Base-by-base conservation (phyloP, 345 rosid species). In the Camelina neglecta region DNA sequence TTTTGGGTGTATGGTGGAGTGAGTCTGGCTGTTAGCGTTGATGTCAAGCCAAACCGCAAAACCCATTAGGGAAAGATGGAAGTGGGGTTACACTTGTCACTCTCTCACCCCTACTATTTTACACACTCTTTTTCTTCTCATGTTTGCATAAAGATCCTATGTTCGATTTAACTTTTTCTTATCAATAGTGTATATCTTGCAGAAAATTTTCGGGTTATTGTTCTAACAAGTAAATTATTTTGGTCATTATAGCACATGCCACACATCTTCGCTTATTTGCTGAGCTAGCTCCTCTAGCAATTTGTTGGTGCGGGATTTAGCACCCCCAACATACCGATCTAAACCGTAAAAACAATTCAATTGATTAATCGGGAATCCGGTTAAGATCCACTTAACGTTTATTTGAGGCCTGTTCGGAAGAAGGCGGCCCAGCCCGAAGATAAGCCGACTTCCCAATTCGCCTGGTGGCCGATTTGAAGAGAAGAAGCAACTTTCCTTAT, bases 81-180 rank as follows among this genome's bases (percentile, higher is more conserved):
- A 85, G 96, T 90, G 79, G 93, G 93, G 87, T 71, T 93, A 85
- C 33, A 84, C 93, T 82, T 92, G 86, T 91, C 92, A 82, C 82
- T 80, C 73, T 89, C 88, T 89, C 89, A 73, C 85, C 90, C 85
- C 82, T 90, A 51, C 49, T 60, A 72, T 20, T 60, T 33, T 26
- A 26, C 59, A 41, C 41, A 67, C 63, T 62, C n/a, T 77, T 24
- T 58, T 77, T 74, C 59, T 72, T 65, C 47, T 57, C 72, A 39
- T 35, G 10, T 65, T 58, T 75, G 66, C 51, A 29, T 16, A 6
- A 69, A 41, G 8, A 51, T 75, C 36, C 69, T 44, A 69, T 38
- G 8, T 38, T 2, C 41, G 11, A 38, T 38, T 8, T 38, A 8
- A 7, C 41, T 8, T 8, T 38, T 38, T 8, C 11, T 2, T 38